phyloP scores from a whole-genome alignment of 2,329 filamentous ascomycete genomes.

The Tolypocladium tropicale region DNA sequence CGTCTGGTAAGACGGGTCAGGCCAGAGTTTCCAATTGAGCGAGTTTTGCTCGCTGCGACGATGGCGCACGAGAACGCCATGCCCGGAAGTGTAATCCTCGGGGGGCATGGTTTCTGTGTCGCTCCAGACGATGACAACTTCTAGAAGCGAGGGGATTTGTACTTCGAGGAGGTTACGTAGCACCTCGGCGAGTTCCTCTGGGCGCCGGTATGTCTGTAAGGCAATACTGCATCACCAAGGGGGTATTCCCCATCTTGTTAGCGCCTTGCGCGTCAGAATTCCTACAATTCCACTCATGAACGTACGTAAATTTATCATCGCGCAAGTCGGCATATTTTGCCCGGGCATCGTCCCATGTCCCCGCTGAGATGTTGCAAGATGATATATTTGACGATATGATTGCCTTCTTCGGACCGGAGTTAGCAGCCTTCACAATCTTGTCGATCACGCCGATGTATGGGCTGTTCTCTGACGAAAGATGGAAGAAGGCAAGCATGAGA shows the following conservation, averaged over 20 bases:
- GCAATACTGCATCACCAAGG: constrained; percentile 17
- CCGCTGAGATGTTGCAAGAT: too few relatives aligned
- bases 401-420: too few relatives aligned
- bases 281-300: background rate
- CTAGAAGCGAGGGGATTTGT: constrained; percentile 24
- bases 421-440: too few relatives aligned
- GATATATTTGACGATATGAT: too few relatives aligned
- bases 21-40: constrained; percentile 26
- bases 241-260: too few relatives aligned
- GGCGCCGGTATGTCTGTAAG: constrained; percentile 24
- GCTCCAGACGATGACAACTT: constrained; percentile 29
- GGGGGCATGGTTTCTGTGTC: constrained; percentile 20
- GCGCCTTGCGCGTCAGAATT: background rate
- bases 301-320: constrained; percentile 23
- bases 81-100: constrained; percentile 14
- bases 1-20: constrained; percentile 24
- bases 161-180: constrained; percentile 15
- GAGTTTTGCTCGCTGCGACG: constrained; percentile 21
- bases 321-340: constrained; percentile 14
- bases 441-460: too few relatives aligned
- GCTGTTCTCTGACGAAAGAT: too few relatives aligned
- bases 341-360: constrained; percentile 1
- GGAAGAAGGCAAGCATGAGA: too few relatives aligned
- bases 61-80: constrained; percentile 22
- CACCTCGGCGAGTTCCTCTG: constrained; percentile 21